Evolutionary conservation across 805 yeast species (phyloP), one percentile per base, ranked within the genome.

Genomic region (Yarrowia sp.): DNA sequence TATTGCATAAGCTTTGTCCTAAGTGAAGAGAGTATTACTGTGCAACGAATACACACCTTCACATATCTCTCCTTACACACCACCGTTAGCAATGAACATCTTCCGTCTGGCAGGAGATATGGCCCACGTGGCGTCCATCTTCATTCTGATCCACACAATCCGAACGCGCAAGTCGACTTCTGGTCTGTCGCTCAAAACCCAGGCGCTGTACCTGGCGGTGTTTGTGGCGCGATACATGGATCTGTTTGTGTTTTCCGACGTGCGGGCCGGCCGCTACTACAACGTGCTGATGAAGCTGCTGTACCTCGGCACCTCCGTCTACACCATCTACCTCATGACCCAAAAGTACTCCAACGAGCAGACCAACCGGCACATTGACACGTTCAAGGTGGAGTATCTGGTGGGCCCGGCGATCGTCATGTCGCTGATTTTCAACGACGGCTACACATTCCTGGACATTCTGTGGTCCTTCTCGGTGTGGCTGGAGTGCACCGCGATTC

Each of bases 131-230:
- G 86, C 89, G 17, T 87, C 96, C 72, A 90, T 91, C 61, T 80
- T 90, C 69, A 84, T 95, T 67, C 82, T 95, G 71, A 80, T 94
- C 63, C 87, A 86, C 67, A 85, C 92, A 47, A 91, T 95, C 72
- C 83, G 81, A 65, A 74, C 79, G 7, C 84, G 89, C 67, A 81
- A 81, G 69, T 87, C 96, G 8, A 87, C 90, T 56, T 85, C 86
- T 38, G 99, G 99, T 52, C 84, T 95, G 60, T 92, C 98, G 1
- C 80, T 91, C 75, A 94, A 94, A 79, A 91, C 98, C 0, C 98
- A 95, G 76, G 80, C 85, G 1, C 80, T 94, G 47, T 95, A 94
- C 76, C 86, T 84, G 50, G 70, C 87, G 39, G 97, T 92, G 19
- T 92, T 86, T 73, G 75, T 86, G 50, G 83, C 92, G 14, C 84